A percentile compares a stretch with the other conserved stretches of the same genome.
Evolutionary conservation across 2,329 filamentous ascomycete species (phyloP).

Genomic region (Emmonsia crescens): DNA sequence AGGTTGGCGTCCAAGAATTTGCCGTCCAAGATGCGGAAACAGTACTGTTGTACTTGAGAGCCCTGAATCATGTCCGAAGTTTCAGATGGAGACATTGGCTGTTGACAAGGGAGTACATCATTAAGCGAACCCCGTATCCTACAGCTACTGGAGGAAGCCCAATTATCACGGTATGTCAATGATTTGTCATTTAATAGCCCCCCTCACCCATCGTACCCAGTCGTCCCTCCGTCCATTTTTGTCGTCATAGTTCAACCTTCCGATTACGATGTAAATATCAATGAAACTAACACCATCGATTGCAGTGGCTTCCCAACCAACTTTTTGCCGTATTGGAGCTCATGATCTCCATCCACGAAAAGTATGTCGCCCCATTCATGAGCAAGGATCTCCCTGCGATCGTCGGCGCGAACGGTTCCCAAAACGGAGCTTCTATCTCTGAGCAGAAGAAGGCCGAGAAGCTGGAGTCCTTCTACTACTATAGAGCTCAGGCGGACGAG

Average conservation of each 20-base stretch:
- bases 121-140: conserved; percentile 35
- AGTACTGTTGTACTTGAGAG: conserved; percentile 34
- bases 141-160: conserved; percentile 40
- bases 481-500: conserved; percentile 19
- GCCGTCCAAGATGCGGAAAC: conserved; percentile 30
- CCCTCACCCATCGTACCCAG: not conserved
- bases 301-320: conserved; percentile 39
- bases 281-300: not conserved
- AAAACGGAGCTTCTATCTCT: conserved; percentile 8
- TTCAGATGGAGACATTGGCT: conserved; percentile 42
- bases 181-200: not conserved
- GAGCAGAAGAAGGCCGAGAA: conserved; percentile 8
- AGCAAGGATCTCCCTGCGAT: conserved; percentile 16
- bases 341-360: conserved; percentile 37
- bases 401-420: conserved; percentile 3
- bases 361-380: conserved; percentile 22
- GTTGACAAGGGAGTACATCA: conserved; percentile 40
- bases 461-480: conserved; percentile 17
- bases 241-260: not conserved
- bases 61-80: conserved; percentile 37
- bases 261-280: not conserved
- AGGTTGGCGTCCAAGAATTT: conserved; percentile 31
- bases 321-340: conserved; percentile 39
- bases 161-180: conserved; percentile 34
- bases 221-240: not conserved